Percentiles rank a stretch among this genome's conserved stretches.
Conservation (phyloP, 495 filamentous ascomycete genomes). For the Opeltia flavorubescens region DNA sequence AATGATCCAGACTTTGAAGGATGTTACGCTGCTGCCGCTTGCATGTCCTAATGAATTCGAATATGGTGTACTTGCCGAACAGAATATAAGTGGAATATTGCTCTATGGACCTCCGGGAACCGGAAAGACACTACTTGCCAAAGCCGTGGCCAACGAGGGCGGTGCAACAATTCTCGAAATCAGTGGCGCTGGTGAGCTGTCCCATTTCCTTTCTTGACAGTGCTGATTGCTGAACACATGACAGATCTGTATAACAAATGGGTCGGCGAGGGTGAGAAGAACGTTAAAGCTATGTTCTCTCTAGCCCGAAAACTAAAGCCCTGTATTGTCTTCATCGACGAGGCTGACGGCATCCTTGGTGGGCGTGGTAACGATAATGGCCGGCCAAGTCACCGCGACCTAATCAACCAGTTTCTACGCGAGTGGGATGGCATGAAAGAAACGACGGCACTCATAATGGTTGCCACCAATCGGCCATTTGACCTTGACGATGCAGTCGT, state of each 20-base stretch:
- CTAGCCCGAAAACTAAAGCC: slow-evolving; percentile 87
- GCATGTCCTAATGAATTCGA: slow-evolving; percentile 86
- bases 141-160: slow-evolving; percentile 89
- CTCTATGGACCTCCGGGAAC: slow-evolving; percentile 94
- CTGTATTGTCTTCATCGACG: slow-evolving; percentile 92
- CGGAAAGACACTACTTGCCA: slow-evolving; percentile 88
- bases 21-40: slow-evolving; percentile 76
- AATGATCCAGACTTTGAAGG: slow-evolving; percentile 79
- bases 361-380: slow-evolving; percentile 44
- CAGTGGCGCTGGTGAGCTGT: slow-evolving; percentile 33
- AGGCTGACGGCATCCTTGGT: slow-evolving; percentile 84
- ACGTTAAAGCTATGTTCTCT: slow-evolving; percentile 81
- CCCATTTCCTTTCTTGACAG: neutral
- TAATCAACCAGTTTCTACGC: slow-evolving; percentile 94
- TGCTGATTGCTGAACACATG: slow-evolving; percentile 36
- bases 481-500: slow-evolving; percentile 93
- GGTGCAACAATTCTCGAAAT: slow-evolving; percentile 73
- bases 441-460: slow-evolving; percentile 89
- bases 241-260: slow-evolving; percentile 87
- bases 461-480: slow-evolving; percentile 91
- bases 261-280: slow-evolving; percentile 93
- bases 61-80: slow-evolving; percentile 85
- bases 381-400: slow-evolving; percentile 60
- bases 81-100: slow-evolving; percentile 78
- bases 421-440: slow-evolving; percentile 95